Base-by-base conservation (phyloP, 2,329 filamentous ascomycete genomes). In the Fusarium liriodendri region DNA sequence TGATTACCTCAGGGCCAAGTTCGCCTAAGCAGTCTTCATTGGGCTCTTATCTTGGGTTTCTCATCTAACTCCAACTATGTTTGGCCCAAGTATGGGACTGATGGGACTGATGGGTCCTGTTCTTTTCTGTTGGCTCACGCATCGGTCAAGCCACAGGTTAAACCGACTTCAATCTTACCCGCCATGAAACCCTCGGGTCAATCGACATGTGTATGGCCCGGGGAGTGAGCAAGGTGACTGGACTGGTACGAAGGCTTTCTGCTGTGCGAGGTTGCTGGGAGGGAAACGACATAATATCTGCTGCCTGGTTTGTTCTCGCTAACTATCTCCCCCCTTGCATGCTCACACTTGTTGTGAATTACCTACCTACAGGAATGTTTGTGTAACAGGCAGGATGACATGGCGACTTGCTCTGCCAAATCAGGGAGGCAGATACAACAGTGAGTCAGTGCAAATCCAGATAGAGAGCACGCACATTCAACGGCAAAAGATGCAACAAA, bases 331-430 rank as follows among this genome's bases (percentile, higher is more conserved):
- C 42, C 47, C 59, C 58, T 60, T 64, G 37, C 22, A 69, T 52
- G 42, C 32, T 40, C 60, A 45, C 64, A 33, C 45, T 32, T 50
- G 13, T 42, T 45, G 47, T 65, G 45, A 69, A 66, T 50, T 33
- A 42, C 27, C 58, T 33, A 42, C 27, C 58, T 33, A 22, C 20
- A 67, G 66, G 68, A 75, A 77, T 72, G 71, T 42, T 63, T 63
- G 64, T 68, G 64, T 52, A 69, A 64, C 61, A 69, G 64, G 52
- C 47, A 68, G 35, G 55, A 50, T 64, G 66, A 40, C 35, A 54
- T 64, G 66, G 52, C 38, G 65, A 25, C 29, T 58, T 47, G 37
- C 35, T 54, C 45, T 72, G 57, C 67, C 65, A 71, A 57, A 66
- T 66, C 38, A 66, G 63, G 67, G 63, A 66, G 58, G 32, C 38